A percentile compares a stretch with the other conserved stretches of the same genome.
Conservation (phyloP, 2,329 filamentous ascomycete species). For the Ophiostoma ulmi region DNA sequence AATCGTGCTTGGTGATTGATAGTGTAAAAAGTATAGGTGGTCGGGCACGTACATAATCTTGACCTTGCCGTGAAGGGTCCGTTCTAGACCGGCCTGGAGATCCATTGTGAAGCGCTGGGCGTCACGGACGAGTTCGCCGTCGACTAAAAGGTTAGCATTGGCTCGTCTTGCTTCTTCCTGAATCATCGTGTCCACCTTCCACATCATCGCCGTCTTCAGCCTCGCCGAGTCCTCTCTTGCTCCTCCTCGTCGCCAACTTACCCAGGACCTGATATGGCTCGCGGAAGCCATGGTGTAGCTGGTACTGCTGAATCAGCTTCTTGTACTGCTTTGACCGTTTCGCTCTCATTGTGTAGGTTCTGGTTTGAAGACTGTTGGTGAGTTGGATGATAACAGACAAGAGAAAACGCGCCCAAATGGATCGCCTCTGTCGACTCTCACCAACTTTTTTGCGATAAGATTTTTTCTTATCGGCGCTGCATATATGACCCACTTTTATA, state of each 20-base stretch:
- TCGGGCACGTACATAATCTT: conserved; percentile 61
- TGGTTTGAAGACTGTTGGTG: neutral
- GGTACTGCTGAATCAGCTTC: conserved; percentile 92
- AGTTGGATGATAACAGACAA: neutral
- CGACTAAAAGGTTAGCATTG: conserved; percentile 46
- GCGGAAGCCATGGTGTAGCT: conserved; percentile 80
- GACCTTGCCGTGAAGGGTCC: conserved; percentile 79
- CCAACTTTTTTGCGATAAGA: conserved; percentile 24
- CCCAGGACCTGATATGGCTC: conserved; percentile 87
- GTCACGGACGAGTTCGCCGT: conserved; percentile 78
- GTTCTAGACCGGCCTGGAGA: conserved; percentile 66
- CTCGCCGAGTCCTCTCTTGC: neutral
- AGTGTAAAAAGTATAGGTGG: too few species aligned
- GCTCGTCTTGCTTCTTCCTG: neutral
- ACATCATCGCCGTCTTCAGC: neutral
- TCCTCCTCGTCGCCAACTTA: conserved; percentile 35
- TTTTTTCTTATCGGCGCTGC: conserved; percentile 24
- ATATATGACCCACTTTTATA: conserved; percentile 7
- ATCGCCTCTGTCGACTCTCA: neutral
- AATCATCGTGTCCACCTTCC: neutral
- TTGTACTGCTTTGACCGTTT: conserved; percentile 49
- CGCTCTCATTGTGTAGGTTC: conserved; percentile 25
- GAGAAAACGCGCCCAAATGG: neutral
- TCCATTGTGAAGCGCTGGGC: conserved; percentile 85
- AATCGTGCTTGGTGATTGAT: neutral